These are phyloP conservation scores for Scleroderma citrinum DNA, from an alignment of 768 basidiomycete genomes.

Conservation along the genomic window DNA sequence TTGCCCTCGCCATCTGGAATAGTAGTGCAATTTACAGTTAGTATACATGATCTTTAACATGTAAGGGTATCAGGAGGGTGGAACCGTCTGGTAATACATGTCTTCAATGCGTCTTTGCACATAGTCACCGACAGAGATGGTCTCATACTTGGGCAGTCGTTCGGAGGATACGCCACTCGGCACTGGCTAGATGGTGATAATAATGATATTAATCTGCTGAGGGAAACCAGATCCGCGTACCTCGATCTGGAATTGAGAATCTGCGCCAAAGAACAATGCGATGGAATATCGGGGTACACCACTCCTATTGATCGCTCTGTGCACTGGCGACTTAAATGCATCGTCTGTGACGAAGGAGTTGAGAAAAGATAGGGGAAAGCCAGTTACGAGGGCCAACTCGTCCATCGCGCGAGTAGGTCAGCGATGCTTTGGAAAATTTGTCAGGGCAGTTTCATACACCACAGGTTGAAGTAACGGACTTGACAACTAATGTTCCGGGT, in stretches of 20 bases:
- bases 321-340: constrained; percentile 85
- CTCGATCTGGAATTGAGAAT: constrained; percentile 78
- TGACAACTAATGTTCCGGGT: constrained; percentile 78
- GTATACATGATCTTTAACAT: no score
- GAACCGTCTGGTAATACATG: constrained; percentile 7
- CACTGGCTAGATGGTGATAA: constrained; percentile 27
- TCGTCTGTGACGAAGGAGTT: constrained; percentile 50
- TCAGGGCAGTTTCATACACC: constrained; percentile 12
- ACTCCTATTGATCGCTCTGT: constrained; percentile 76
- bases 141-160: constrained; percentile 59
- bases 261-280: constrained; percentile 86
- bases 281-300: constrained; percentile 74
- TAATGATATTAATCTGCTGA: not conserved
- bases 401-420: constrained; percentile 86
- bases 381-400: constrained; percentile 46
- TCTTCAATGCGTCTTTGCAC: constrained; percentile 69
- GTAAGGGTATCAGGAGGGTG: not conserved
- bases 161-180: constrained; percentile 45
- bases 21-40: no score
- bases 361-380: no score
- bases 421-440: constrained; percentile 53
- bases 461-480: constrained; percentile 39
- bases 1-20: no score
- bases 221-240: constrained; percentile 32
- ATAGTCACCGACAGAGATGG: constrained; percentile 78